Conservation (phyloP, 225 moss, liverwort and hornwort genomes). For the Neckera pumila region DNA sequence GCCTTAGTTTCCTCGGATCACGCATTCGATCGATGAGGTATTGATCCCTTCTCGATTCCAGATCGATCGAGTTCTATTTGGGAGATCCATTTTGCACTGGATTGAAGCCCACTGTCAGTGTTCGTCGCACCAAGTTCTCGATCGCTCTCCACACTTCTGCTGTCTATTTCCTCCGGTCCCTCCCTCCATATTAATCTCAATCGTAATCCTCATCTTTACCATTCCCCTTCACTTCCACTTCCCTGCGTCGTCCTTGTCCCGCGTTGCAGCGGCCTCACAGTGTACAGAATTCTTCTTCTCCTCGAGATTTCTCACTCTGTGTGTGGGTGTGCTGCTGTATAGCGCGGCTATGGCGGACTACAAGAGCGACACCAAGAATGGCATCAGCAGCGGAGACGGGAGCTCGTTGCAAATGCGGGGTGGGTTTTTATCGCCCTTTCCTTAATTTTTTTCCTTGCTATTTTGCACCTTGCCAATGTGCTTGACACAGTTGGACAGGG, state of each 20-base stretch:
- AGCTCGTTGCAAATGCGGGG: constrained; percentile 26
- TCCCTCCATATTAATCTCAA: neutral
- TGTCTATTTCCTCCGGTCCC: neutral
- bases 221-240: neutral
- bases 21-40: neutral
- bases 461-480: neutral
- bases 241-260: neutral
- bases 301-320: neutral
- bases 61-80: neutral
- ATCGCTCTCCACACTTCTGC: neutral
- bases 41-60: neutral
- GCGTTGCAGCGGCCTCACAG: neutral
- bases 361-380: constrained; percentile 13
- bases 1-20: neutral
- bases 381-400: neutral
- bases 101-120: neutral
- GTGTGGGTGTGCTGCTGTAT: neutral
- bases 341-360: constrained; percentile 24
- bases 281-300: constrained; percentile 6
- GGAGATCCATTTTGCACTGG: neutral
- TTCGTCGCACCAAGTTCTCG: neutral
- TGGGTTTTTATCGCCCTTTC: neutral
- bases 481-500: neutral
- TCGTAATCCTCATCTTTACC: neutral
- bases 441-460: neutral